These are phyloP conservation scores for Huntiella savannae DNA, from an alignment of 2,329 filamentous ascomycete genomes.

Conservation along the genomic window DNA sequence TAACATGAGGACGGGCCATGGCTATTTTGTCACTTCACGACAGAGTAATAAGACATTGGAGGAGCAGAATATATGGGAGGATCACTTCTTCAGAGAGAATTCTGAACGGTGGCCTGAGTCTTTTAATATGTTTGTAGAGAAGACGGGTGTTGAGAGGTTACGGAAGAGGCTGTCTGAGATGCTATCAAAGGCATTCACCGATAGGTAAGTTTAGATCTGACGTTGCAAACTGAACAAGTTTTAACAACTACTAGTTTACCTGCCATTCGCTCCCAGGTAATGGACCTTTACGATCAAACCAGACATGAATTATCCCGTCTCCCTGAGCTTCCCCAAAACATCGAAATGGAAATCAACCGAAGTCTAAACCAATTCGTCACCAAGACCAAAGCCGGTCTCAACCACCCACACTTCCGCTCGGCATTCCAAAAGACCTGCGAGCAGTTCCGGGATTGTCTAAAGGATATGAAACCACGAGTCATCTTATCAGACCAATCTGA, in stretches of 20 bases:
- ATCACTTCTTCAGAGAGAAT: slow-evolving; percentile 28
- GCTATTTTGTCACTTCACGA: slow-evolving; percentile 61
- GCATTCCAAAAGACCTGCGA: slow-evolving; percentile 28
- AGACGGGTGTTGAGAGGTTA: slow-evolving; percentile 34
- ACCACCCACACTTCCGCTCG: slow-evolving; percentile 27
- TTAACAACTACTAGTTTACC: slow-evolving; percentile 22
- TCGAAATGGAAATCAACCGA: slow-evolving; percentile 44
- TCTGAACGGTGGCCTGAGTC: slow-evolving; percentile 27
- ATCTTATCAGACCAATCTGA: slow-evolving; percentile 22
- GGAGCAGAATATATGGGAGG: slow-evolving; percentile 31
- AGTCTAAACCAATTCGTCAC: slow-evolving; percentile 39
- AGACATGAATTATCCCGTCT: slow-evolving; percentile 35
- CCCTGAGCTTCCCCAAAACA: slow-evolving; percentile 48
- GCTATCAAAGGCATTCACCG: slow-evolving; percentile 33
- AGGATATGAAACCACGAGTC: slow-evolving; percentile 28
- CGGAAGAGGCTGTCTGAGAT: slow-evolving; percentile 33
- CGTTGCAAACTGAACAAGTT: not conserved
- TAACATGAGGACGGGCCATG: slow-evolving; percentile 36
- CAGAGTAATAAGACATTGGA: slow-evolving; percentile 37
- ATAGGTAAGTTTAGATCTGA: slow-evolving; percentile 21
- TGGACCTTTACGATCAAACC: slow-evolving; percentile 30
- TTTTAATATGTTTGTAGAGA: slow-evolving; percentile 28
- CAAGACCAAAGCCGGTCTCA: slow-evolving; percentile 32
- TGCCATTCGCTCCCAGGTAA: slow-evolving; percentile 33
- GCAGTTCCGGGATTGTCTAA: slow-evolving; percentile 30